Conservation (phyloP, 495 filamentous ascomycete genomes). For the Lindgomyces ingoldianus region DNA sequence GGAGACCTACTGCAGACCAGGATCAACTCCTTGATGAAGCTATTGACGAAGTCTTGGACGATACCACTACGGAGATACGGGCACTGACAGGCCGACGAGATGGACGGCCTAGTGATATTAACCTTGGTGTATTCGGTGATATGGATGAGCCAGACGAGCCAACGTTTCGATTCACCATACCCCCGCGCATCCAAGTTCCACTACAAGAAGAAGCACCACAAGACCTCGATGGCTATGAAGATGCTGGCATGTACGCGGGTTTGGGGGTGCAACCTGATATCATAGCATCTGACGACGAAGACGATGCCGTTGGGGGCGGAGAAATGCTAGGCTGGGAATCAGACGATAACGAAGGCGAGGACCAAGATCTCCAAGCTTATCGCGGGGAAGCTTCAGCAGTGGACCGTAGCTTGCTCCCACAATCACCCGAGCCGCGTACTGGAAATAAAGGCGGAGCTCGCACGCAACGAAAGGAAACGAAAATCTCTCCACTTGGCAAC, state of each 20-base stretch:
- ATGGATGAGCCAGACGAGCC: conserved; percentile 35
- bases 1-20: conserved; percentile 26
- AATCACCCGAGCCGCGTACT: not conserved
- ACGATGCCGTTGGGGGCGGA: not conserved
- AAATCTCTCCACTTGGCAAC: conserved; percentile 71
- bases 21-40: conserved; percentile 44
- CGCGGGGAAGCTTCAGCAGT: conserved; percentile 32
- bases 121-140: conserved; percentile 24
- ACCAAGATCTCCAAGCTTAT: conserved; percentile 30
- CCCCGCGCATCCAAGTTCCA: conserved; percentile 21
- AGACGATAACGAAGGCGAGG: conserved; percentile 17
- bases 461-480: conserved; percentile 49
- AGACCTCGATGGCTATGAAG: conserved; percentile 38
- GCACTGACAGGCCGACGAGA: conserved; percentile 34
- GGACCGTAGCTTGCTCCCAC: conserved; percentile 32
- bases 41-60: conserved; percentile 50
- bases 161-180: conserved; percentile 37
- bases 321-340: conserved; percentile 26
- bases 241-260: conserved; percentile 25
- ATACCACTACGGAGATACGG: conserved; percentile 39
- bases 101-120: conserved; percentile 33
- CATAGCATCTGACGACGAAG: conserved; percentile 42
- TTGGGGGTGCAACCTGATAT: conserved; percentile 34
- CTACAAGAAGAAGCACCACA: conserved; percentile 5
- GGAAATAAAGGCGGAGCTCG: conserved; percentile 45